Evolutionary conservation across 116 monocot genomes (phyloP).

Genomic region (Posidonia oceanica): DNA sequence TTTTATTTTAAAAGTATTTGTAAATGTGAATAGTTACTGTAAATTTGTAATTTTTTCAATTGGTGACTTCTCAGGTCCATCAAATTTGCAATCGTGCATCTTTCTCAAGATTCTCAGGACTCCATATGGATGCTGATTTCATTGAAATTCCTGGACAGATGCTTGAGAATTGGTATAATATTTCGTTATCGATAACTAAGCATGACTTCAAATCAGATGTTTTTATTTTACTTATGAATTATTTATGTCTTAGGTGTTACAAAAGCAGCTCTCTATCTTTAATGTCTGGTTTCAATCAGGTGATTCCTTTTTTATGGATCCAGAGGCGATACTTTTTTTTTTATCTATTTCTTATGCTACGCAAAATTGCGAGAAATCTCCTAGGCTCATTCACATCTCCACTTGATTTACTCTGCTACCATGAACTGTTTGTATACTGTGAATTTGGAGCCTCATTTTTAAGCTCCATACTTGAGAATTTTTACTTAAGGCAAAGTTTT

Average conservation of each 20-base stretch:
- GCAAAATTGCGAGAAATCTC: neutral
- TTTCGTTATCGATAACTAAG: neutral
- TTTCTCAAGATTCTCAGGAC: slow-evolving; percentile 80
- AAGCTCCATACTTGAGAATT: too few relatives aligned
- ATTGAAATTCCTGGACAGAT: slow-evolving; percentile 76
- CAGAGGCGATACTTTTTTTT: too few relatives aligned
- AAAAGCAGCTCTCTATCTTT: slow-evolving; percentile 60
- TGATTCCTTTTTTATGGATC: slow-evolving; percentile 13
- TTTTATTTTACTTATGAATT: neutral
- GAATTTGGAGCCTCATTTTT: too few relatives aligned
- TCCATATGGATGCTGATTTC: slow-evolving; percentile 68
- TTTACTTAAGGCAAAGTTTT: too few relatives aligned
- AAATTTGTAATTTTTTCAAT: neutral
- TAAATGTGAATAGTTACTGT: too few relatives aligned
- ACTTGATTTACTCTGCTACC: neutral
- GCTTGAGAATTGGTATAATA: slow-evolving; percentile 78
- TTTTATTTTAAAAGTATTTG: too few relatives aligned
- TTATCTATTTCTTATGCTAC: slow-evolving; percentile 4
- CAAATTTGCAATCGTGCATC: slow-evolving; percentile 82
- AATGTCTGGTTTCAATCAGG: slow-evolving; percentile 82
- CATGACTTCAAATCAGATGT: neutral
- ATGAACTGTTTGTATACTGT: too few relatives aligned
- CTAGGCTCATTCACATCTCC: neutral
- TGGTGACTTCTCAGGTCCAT: slow-evolving; percentile 46
- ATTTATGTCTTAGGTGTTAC: slow-evolving; percentile 72